These are phyloP conservation scores for Sporothrix globosa DNA, from an alignment of 2,329 filamentous ascomycete genomes.

Conservation along the genomic window DNA sequence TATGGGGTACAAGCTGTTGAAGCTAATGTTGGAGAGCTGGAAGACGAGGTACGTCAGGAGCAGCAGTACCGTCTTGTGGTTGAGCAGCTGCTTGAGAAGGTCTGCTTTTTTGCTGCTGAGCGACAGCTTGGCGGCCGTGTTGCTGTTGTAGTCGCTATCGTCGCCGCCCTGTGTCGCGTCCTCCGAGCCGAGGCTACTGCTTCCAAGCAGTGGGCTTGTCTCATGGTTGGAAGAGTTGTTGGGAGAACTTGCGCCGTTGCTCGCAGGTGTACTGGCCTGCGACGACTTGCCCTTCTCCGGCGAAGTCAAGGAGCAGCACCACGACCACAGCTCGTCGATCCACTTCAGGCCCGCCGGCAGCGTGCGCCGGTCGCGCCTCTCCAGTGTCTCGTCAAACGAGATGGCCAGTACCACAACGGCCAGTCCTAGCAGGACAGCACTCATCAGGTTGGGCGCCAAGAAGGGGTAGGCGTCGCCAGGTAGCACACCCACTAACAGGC, in stretches of 20 bases:
- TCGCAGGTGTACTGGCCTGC: neutral
- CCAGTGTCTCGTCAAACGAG: slow-evolving; percentile 84
- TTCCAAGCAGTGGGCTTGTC: slow-evolving; percentile 23
- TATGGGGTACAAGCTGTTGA: slow-evolving; percentile 92
- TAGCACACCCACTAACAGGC: slow-evolving; percentile 71
- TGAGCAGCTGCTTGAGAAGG: slow-evolving; percentile 64
- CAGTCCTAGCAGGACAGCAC: slow-evolving; percentile 69
- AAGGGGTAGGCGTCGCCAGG: slow-evolving; percentile 73
- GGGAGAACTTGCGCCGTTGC: neutral
- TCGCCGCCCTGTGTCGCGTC: slow-evolving; percentile 36
- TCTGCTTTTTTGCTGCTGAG: slow-evolving; percentile 42
- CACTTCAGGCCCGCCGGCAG: slow-evolving; percentile 40
- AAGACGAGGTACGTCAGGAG: slow-evolving; percentile 89
- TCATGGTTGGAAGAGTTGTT: slow-evolving; percentile 24
- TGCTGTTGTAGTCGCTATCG: slow-evolving; percentile 49
- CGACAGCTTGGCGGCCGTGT: neutral
- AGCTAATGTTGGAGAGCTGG: slow-evolving; percentile 90
- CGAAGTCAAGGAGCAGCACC: slow-evolving; percentile 33
- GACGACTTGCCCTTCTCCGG: neutral
- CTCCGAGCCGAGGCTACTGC: neutral
- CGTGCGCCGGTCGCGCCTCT: slow-evolving; percentile 45
- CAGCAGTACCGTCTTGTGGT: slow-evolving; percentile 78
- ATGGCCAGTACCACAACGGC: slow-evolving; percentile 75
- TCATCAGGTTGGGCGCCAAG: slow-evolving; percentile 78
- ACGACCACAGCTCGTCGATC: slow-evolving; percentile 41